Conservation (phyloP, 2,329 filamentous ascomycete species). For the Mycogone perniciosa region DNA sequence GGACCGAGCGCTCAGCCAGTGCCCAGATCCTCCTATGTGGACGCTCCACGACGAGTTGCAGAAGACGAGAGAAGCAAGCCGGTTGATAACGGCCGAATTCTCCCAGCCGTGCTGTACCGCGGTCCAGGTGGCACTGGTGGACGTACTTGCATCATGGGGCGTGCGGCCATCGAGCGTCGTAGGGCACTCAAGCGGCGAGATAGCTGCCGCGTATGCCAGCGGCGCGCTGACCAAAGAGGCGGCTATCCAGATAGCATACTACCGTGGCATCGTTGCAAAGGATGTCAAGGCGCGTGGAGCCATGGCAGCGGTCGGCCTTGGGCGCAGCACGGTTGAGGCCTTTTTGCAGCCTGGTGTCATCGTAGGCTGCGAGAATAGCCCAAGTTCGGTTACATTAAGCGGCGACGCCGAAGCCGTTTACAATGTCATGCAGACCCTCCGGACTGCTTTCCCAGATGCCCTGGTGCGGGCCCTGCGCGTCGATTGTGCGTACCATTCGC, state of each 20-base stretch:
- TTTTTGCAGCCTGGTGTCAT: slow-evolving; percentile 14
- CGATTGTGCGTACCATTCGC: slow-evolving; percentile 24
- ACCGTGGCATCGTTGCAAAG: slow-evolving; percentile 13
- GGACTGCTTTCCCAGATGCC: background rate
- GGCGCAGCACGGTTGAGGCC: background rate
- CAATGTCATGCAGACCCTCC: background rate
- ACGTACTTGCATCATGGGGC: slow-evolving; percentile 25
- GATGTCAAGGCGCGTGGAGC: slow-evolving; percentile 8
- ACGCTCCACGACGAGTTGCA: slow-evolving; percentile 1
- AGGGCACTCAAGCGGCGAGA: slow-evolving; percentile 30
- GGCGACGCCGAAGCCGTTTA: slow-evolving; percentile 17
- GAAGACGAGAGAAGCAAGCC: background rate
- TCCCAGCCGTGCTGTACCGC: slow-evolving; percentile 27
- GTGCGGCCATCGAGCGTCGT: slow-evolving; percentile 31
- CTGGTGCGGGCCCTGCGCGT: background rate
- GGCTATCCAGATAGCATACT: slow-evolving; percentile 17
- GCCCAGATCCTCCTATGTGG: background rate
- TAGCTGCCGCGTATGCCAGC: slow-evolving; percentile 24
- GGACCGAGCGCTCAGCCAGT: background rate
- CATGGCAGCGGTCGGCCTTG: slow-evolving; percentile 22
- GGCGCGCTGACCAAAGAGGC: slow-evolving; percentile 11
- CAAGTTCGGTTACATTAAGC: slow-evolving; percentile 16
- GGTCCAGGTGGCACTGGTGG: slow-evolving; percentile 30
- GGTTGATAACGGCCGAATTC: slow-evolving; percentile 12
- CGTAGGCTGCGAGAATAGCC: slow-evolving; percentile 20